A percentile compares a stretch with the other conserved stretches of the same genome.
Conservation (phyloP, 1,284 basidiomycete genomes). For the Marasmius oreades region DNA sequence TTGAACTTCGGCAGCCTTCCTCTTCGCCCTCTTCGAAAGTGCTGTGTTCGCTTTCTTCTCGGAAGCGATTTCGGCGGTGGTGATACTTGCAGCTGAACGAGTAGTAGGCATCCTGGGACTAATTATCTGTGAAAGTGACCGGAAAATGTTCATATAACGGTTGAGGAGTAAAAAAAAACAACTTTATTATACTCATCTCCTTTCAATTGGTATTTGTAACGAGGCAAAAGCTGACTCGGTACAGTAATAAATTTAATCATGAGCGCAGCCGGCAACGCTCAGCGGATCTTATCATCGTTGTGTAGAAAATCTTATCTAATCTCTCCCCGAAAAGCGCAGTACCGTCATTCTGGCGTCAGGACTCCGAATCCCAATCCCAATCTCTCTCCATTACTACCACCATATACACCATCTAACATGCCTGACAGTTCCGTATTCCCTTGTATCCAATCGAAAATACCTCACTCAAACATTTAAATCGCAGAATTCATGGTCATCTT, state of each 20-base stretch:
- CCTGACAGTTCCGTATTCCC: conserved; percentile 15
- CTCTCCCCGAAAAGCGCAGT: background rate
- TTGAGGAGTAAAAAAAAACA: background rate
- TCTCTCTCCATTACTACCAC: conserved; percentile 1
- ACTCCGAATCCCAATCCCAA: background rate
- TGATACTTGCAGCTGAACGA: conserved; percentile 33
- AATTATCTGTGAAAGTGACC: background rate
- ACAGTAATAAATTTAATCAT: background rate
- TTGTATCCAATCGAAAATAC: background rate
- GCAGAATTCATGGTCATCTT: conserved; percentile 59
- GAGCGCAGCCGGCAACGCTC: background rate
- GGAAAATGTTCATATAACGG: background rate
- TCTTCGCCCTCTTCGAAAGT: conserved; percentile 19
- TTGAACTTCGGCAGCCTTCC: conserved; percentile 17
- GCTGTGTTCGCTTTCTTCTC: conserved; percentile 5
- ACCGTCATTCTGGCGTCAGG: background rate
- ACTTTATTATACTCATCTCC: background rate
- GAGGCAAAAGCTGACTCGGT: background rate
- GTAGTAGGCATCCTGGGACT: conserved; percentile 33
- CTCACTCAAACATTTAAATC: background rate
- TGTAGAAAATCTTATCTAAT: conserved; percentile 8
- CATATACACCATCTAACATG: conserved; percentile 16
- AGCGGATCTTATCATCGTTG: background rate
- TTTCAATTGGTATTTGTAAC: background rate
- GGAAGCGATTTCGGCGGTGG: conserved; percentile 11